Base-by-base conservation (phyloP, 768 basidiomycete species). In the Amanita fuliginea region DNA sequence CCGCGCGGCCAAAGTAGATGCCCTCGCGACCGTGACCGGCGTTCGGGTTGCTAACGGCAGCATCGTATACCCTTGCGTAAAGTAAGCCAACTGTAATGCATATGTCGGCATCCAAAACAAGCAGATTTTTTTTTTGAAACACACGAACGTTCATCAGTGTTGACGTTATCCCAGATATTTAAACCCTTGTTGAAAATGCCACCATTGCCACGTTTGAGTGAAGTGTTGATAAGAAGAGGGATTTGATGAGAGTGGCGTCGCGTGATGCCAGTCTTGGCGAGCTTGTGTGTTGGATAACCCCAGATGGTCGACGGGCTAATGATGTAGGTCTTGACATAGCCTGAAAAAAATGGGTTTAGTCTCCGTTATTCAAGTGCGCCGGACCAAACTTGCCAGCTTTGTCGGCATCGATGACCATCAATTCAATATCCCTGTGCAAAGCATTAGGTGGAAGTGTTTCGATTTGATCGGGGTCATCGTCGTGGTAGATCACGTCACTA, bases 281-380 rank as follows among this genome's bases (percentile, higher is more conserved):
- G 67, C 4, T 57, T 59, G 6, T 71, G 72, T 5, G 57, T 60
- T 1, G 78, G 74, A 32, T 77, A 63, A 37, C 78, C 81, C 54
- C 76, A 86, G 28, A 87, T 77, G 0, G 79, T 78, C 3, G 72
- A 67, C 1, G 78, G 77, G 9, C 72, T 57, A 21, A 81, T 58
- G 5, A 80, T 74, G 60, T 77, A 74, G 2, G 67, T 67, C 55
- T 65, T 73, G 39, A 73, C 64, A 53, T 77, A 77, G 8, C 74
- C 79, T 76, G 51, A 1, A 35, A 30, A 26, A 43, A 39, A 14
- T 4, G 18, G n/a, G n/a, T 5, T 8, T 2, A 41, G 43, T 53
- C 14, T 26, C 7, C 30, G 21, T 42, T 36, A 21, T 33, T 34
- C n/a, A 43, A 26, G 6, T 30, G 37, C 26, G 24, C 37, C 37